Evolutionary conservation across 495 filamentous ascomycete species (phyloP), one percentile per base, ranked within the genome.

Genomic region (Melanomma pulvis-pyrius): DNA sequence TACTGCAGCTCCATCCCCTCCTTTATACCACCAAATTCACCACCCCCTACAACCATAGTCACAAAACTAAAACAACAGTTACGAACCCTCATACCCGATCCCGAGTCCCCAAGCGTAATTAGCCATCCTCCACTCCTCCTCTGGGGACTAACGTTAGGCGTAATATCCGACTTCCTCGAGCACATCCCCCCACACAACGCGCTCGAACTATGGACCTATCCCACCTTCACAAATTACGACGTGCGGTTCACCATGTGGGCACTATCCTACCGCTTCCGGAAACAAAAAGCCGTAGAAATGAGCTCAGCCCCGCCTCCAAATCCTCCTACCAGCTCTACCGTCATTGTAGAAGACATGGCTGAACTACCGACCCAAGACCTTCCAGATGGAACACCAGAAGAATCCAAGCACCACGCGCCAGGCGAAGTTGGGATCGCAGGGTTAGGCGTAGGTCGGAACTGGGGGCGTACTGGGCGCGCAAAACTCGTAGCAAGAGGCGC

Each of bases 111-210:
- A 2, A 75, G 75, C 0, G 63, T 63, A 26, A 68, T 59, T 34
- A 72, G 59, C 24, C 75, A 77, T 25, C 80, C 76, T 22, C 84
- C 87, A 7, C 78, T 93, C 15, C 75, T 91, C 3, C 83, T 92
- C 0, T 93, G 90, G 90, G 90, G 90, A 0, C 74, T 93, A 19
- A 92, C 90, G 0, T 80, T 92, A 4, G 88, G 88, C 7, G 82
- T 93, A 28, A 66, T 91, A 30, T 83, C 85, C 26, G 90, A 93
- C 74, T 88, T 92, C 65, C 78, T 92, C 41, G 87, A 91, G 52
- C 81, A 88, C 73, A 77, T 91, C 13, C 88, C 88, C 5, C 84
- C 85, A 13, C 79, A 88, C 63, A 85, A 82, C 29, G 82, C 86
- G 0, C 77, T 89, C 5, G 76, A 82, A 46, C 61, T 89, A 28